Evolutionary conservation across 2,329 filamentous ascomycete genomes (phyloP).

Genomic region (Chaetomium strumarium): DNA sequence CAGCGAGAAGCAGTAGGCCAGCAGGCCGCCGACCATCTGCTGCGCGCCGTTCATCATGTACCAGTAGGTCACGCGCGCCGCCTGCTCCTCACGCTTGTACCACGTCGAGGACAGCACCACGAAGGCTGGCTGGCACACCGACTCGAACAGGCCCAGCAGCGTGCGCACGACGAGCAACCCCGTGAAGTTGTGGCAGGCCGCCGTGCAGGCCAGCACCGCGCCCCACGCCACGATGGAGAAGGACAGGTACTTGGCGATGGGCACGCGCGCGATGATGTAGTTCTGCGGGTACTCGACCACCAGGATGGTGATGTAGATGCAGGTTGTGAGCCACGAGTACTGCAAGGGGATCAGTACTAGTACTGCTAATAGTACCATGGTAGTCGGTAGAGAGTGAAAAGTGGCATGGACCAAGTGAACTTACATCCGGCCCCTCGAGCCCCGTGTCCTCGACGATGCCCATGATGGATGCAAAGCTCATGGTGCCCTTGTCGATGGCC

Average conservation of each 20-base stretch:
- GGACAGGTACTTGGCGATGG: conserved; percentile 61
- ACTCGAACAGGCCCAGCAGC: conserved; percentile 65
- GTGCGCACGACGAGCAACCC: conserved; percentile 56
- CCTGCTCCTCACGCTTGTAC: conserved; percentile 66
- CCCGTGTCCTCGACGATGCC: conserved; percentile 47
- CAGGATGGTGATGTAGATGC: conserved; percentile 67
- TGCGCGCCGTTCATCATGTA: conserved; percentile 70
- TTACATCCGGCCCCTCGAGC: conserved; percentile 34
- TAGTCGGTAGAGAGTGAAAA: too few species aligned
- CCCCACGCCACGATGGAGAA: conserved; percentile 62
- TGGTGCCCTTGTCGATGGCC: conserved; percentile 61
- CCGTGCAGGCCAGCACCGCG: conserved; percentile 52
- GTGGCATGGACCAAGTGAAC: too few species aligned
- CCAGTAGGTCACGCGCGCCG: conserved; percentile 62
- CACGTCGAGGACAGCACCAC: conserved; percentile 63
- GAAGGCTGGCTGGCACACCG: conserved; percentile 63
- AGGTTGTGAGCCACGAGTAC: conserved; percentile 67
- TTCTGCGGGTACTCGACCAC: conserved; percentile 69
- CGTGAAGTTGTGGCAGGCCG: conserved; percentile 54
- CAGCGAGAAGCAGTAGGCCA: conserved; percentile 58
- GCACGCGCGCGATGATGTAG: conserved; percentile 46
- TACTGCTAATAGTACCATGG: too few species aligned
- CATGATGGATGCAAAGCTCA: conserved; percentile 62
- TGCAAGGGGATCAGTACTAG: conserved; percentile 29
- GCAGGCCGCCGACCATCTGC: conserved; percentile 64